phyloP scores from a whole-genome alignment of 768 basidiomycete species.

The Lentinus tigrinus region DNA sequence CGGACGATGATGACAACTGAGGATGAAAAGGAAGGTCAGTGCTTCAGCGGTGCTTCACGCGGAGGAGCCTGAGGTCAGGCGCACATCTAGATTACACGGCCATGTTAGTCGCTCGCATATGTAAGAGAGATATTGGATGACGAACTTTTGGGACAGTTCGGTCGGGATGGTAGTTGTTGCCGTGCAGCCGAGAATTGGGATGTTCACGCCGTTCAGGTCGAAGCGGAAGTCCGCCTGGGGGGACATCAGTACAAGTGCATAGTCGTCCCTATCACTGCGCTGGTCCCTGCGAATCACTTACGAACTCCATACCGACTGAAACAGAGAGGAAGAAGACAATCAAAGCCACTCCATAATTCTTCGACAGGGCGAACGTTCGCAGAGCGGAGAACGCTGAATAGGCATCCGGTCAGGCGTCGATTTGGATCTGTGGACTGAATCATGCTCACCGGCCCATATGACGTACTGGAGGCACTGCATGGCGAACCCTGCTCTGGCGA shows the following conservation, averaged over 20 bases:
- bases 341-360: background rate
- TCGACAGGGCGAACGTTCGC: background rate
- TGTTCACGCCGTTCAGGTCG: background rate
- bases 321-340: background rate
- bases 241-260: background rate
- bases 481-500: background rate
- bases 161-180: background rate
- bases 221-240: background rate
- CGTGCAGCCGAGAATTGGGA: background rate
- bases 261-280: background rate
- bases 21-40: background rate
- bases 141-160: background rate
- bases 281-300: background rate
- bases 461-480: too few species aligned
- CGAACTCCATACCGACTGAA: background rate
- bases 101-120: too few species aligned
- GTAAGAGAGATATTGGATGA: too few species aligned
- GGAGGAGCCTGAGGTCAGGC: background rate
- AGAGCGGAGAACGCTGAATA: background rate
- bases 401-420: background rate
- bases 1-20: background rate
- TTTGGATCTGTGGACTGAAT: too few species aligned
- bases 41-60: background rate
- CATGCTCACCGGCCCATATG: too few species aligned
- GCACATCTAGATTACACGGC: too few species aligned